Percentiles rank a stretch among this genome's conserved stretches.
Evolutionary conservation across 2,329 filamentous ascomycete species (phyloP).

Genomic region (Colletotrichum spinosum): DNA sequence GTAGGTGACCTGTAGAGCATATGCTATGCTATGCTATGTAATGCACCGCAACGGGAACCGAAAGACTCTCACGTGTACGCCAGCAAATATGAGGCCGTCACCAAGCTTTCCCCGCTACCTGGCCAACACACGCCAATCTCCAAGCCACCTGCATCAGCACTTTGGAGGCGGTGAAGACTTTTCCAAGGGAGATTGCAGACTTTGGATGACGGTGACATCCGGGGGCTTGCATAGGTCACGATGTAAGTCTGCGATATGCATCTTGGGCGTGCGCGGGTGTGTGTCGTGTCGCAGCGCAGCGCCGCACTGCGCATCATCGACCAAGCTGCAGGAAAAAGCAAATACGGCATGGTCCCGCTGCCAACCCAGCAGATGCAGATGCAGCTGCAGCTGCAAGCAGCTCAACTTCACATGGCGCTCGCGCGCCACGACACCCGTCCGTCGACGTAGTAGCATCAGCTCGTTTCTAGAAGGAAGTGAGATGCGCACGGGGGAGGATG

Average conservation of each 20-base stretch:
- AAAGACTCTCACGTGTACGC: not conserved
- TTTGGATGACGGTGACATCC: slow-evolving; percentile 12
- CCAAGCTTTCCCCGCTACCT: not conserved
- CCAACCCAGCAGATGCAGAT: not conserved
- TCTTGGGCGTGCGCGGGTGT: not conserved
- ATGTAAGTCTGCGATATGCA: not conserved
- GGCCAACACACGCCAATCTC: not conserved
- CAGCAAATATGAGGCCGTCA: slow-evolving; percentile 5
- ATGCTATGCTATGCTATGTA: not conserved
- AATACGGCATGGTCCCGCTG: slow-evolving; percentile 14
- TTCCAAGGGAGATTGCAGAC: not conserved
- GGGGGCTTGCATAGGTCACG: slow-evolving; percentile 20
- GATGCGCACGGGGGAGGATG: too few species aligned
- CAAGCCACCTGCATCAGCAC: not conserved
- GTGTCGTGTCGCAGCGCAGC: not conserved
- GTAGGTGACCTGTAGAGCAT: not conserved
- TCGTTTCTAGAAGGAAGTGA: slow-evolving; percentile 9
- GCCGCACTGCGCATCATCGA: slow-evolving; percentile 19
- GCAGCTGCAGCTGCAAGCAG: too few species aligned
- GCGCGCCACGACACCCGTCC: not conserved
- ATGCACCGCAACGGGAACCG: slow-evolving; percentile 23
- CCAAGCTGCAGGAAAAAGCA: slow-evolving; percentile 33
- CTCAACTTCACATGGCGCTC: not conserved
- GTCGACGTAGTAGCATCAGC: not conserved
- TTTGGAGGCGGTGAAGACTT: slow-evolving; percentile 34